Evolutionary conservation across 192 early-diverging fungal species (phyloP).

Genomic region (Cladochytrium replicatum): DNA sequence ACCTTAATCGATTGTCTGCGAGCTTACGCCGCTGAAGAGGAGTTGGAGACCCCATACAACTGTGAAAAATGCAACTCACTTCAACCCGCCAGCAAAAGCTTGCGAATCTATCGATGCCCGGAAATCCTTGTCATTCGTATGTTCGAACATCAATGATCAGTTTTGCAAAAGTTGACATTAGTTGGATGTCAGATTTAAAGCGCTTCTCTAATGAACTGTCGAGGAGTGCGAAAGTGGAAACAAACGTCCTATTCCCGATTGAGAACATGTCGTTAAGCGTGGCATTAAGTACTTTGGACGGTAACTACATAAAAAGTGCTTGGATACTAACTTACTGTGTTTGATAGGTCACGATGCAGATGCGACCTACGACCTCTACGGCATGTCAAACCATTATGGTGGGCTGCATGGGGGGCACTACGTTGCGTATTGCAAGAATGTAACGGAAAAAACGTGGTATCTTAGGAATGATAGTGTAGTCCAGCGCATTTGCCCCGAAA

Average conservation of each 20-base stretch:
- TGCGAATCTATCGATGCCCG: constrained; percentile 28
- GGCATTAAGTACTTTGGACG: too few species aligned
- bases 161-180: too few species aligned
- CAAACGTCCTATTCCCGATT: constrained; percentile 24
- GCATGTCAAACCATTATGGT: constrained; percentile 37
- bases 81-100: constrained; percentile 20
- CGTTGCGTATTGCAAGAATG: constrained; percentile 25
- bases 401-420: constrained; percentile 42
- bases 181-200: constrained; percentile 36
- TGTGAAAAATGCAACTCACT: too few species aligned
- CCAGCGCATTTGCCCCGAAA: too few species aligned
- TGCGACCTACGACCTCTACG: constrained; percentile 38
- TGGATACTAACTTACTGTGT: too few species aligned
- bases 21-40: too few species aligned
- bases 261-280: constrained; percentile 14
- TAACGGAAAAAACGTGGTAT: constrained; percentile 25
- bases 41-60: too few species aligned
- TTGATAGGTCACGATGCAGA: constrained; percentile 12
- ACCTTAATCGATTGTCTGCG: too few species aligned
- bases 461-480: too few species aligned
- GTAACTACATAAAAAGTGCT: too few species aligned
- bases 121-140: constrained; percentile 43
- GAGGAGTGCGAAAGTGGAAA: constrained; percentile 31
- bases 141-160: too few species aligned
- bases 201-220: constrained; percentile 27